Evolutionary conservation across 2,329 filamentous ascomycete genomes (phyloP), one percentile per base, ranked within the genome.

Genomic region (Aspergillus brasiliensis): DNA sequence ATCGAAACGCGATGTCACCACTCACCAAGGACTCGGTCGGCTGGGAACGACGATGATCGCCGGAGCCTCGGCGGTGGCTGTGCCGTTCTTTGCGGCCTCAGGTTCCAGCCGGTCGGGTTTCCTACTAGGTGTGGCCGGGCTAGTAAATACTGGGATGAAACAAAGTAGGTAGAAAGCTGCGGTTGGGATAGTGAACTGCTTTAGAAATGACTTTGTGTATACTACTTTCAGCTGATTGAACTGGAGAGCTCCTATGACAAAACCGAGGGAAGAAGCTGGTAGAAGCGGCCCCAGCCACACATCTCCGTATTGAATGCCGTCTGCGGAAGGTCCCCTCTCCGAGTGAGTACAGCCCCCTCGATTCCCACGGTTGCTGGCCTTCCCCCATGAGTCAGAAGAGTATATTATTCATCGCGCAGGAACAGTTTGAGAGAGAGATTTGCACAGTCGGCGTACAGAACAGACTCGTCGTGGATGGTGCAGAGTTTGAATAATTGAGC

Each of bases 11-110:
- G 40, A 44, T 44, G 40, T 44, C 40, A 44, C 19, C 6, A 21
- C 19, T 44, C 40, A 44, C 19, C 6, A 21, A 23, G 40, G 19
- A 44, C 40, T 34, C 31, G 19, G 40, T 44, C 40, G 40, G 40
- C 40, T 44, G 40, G 40, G 31, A 21, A 44, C 19, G 10, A 21
- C 40, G 58, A 38, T 58, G 61, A 65, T 65, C 61, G 19, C 53
- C 62, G 59, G 60, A 58, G 57, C 44, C 56, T 59, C 59, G 62
- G 60, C 51, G 51, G 62, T 64, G 63, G 61, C 63, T 58, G 57
- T 64, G 65, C 63, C 52, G 62, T 46, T 25, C 31, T n/a, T n/a
- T 42, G 52, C 42, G 57, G 64, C 64, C 65, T 67, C 56, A 66
- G 65, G 65, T 53, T 34, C 52, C 52, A n/a, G 37, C 34, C 23